phyloP scores from a whole-genome alignment of 2,329 filamentous ascomycete genomes.

The Shiraia sp. region DNA sequence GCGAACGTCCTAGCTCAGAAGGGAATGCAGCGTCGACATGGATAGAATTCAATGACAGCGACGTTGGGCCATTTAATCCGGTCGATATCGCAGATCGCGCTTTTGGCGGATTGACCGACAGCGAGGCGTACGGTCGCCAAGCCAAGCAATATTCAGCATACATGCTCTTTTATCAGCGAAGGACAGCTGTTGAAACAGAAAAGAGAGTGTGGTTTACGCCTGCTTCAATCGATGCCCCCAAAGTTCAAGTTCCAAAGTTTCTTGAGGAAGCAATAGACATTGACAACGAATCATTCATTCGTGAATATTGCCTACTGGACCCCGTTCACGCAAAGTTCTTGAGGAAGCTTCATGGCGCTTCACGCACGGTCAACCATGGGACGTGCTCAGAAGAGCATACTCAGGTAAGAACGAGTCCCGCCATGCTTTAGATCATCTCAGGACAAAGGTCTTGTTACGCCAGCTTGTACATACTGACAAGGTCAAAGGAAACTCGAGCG shows the following conservation, averaged over 20 bases:
- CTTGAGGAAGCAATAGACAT: conserved; percentile 62
- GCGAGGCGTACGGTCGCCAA: conserved; percentile 29
- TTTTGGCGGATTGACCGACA: conserved; percentile 57
- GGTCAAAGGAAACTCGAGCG: conserved; percentile 51
- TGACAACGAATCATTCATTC: conserved; percentile 74
- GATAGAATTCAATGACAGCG: conserved; percentile 95
- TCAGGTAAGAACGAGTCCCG: conserved; percentile 6
- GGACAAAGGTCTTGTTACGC: no score
- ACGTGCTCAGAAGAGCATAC: conserved; percentile 55
- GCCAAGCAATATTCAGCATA: conserved; percentile 71
- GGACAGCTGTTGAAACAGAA: conserved; percentile 61
- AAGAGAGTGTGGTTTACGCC: conserved; percentile 46
- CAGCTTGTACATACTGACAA: background rate
- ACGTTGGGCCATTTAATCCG: conserved; percentile 76
- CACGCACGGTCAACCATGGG: conserved; percentile 54
- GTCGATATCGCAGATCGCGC: conserved; percentile 73
- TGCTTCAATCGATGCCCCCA: conserved; percentile 48
- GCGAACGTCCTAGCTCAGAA: conserved; percentile 68
- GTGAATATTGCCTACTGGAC: conserved; percentile 80
- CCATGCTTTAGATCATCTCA: no score
- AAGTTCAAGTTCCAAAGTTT: conserved; percentile 50
- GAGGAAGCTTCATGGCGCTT: conserved; percentile 61
- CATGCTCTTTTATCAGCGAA: conserved; percentile 95
- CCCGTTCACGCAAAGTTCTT: conserved; percentile 71
- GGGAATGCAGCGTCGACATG: conserved; percentile 59